A percentile compares a stretch with the other conserved stretches of the same genome.
Conservation (phyloP, 306 rosid species). For the Vicia villosa region DNA sequence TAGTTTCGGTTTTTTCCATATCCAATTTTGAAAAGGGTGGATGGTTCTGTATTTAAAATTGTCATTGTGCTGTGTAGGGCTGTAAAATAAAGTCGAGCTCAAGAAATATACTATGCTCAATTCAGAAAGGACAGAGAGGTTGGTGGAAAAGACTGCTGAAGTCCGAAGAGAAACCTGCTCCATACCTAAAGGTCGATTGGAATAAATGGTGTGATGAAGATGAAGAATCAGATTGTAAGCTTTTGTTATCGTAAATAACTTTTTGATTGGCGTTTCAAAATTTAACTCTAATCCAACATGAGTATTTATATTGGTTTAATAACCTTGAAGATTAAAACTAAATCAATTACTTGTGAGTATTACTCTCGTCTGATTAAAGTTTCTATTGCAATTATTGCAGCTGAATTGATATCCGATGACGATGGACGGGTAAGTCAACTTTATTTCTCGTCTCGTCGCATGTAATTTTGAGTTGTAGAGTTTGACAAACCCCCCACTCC, state of each 20-base stretch:
- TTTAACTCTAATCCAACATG: not conserved
- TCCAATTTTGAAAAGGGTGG: too few relatives aligned
- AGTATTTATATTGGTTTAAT: not conserved
- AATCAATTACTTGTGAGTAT: constrained; percentile 15
- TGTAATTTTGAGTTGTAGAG: constrained; percentile 24
- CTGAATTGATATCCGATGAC: constrained; percentile 63
- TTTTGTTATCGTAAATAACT: not conserved
- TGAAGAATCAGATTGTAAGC: constrained; percentile 64
- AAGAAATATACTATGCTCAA: constrained; percentile 74
- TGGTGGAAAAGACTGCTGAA: constrained; percentile 87
- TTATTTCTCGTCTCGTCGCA: constrained; percentile 3
- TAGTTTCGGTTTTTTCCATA: too few relatives aligned
- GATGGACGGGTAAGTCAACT: constrained; percentile 53
- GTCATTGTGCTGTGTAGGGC: constrained; percentile 44
- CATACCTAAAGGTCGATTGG: constrained; percentile 88
- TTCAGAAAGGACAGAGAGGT: constrained; percentile 73
- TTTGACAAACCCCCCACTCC: constrained; percentile 22
- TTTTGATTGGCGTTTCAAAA: constrained; percentile 29
- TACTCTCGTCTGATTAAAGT: constrained; percentile 31
- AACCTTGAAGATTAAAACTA: constrained; percentile 1
- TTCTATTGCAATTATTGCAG: constrained; percentile 51
- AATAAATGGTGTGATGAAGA: constrained; percentile 86
- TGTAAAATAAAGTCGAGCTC: constrained; percentile 71
- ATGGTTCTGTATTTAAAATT: too few relatives aligned
- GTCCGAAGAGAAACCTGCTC: constrained; percentile 83